A percentile compares a stretch with the other conserved stretches of the same genome.
These are phyloP conservation scores for Bidens hawaiensis DNA, from an alignment of 140 eudicot genomes.

Conservation along the genomic window DNA sequence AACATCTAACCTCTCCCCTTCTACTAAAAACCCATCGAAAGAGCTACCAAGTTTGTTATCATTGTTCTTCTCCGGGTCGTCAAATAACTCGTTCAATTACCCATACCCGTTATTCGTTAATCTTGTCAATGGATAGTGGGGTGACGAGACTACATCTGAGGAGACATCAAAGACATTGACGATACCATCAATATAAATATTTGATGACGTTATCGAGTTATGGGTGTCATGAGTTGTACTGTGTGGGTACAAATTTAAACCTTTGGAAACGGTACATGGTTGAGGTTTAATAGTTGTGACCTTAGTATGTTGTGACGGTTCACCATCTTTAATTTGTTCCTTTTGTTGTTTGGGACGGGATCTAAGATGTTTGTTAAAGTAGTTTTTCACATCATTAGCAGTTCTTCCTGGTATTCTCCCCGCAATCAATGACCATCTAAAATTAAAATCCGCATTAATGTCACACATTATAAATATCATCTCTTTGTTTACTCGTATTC, in stretches of 20 bases:
- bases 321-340: not conserved
- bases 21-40: not conserved
- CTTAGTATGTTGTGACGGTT: not conserved
- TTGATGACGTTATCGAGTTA: not conserved
- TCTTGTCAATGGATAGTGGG: not conserved
- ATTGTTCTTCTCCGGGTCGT: not conserved
- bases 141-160: not conserved
- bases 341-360: constrained; percentile 1
- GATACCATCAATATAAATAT: not conserved
- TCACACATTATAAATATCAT: no score
- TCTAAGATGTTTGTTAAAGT: constrained; percentile 30
- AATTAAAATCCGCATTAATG: not conserved
- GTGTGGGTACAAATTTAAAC: not conserved
- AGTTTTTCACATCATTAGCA: constrained; percentile 44
- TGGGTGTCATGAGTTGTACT: not conserved
- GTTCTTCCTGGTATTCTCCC: constrained; percentile 46
- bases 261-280: constrained; percentile 7
- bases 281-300: constrained; percentile 18
- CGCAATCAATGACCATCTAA: constrained; percentile 38
- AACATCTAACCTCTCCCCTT: not conserved
- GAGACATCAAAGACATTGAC: not conserved
- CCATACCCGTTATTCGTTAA: constrained; percentile 3
- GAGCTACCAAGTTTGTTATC: constrained; percentile 2
- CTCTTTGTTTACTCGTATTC: no score
- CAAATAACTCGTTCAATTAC: constrained; percentile 7